Evolutionary conservation across 352 stramenopile genomes (phyloP).

Genomic region (Aphanomyces euteiches): DNA sequence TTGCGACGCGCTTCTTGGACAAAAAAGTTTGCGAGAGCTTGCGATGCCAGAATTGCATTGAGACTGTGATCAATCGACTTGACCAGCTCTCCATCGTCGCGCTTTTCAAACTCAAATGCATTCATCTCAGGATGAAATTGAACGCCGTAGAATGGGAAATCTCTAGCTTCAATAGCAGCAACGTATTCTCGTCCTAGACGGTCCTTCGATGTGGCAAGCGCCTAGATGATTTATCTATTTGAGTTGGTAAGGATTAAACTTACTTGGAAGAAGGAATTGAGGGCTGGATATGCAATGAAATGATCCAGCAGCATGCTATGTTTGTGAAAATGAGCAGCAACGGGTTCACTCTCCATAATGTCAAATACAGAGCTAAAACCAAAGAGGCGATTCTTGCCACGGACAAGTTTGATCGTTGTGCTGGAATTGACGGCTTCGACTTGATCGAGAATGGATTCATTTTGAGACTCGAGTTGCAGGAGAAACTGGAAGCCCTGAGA

Average conservation of each 20-base stretch:
- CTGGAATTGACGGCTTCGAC: conserved; percentile 81
- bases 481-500: conserved; percentile 78
- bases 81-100: conserved; percentile 55
- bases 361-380: conserved; percentile 37
- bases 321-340: conserved; percentile 72
- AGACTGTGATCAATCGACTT: conserved; percentile 82
- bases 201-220: conserved; percentile 55
- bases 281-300: conserved; percentile 46
- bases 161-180: conserved; percentile 78
- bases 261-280: conserved; percentile 59
- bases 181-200: conserved; percentile 75
- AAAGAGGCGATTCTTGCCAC: conserved; percentile 48
- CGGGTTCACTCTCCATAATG: conserved; percentile 49
- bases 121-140: conserved; percentile 93
- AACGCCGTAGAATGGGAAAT: conserved; percentile 83
- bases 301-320: conserved; percentile 49
- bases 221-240: background rate
- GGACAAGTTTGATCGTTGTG: conserved; percentile 73
- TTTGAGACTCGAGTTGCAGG: conserved; percentile 53
- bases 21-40: conserved; percentile 73
- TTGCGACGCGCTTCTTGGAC: conserved; percentile 68
- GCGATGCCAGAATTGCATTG: conserved; percentile 45
- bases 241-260: background rate
- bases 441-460: conserved; percentile 43
- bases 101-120: conserved; percentile 81